Conservation (phyloP, 306 rosid species). For the Cicer pinnatifidum region DNA sequence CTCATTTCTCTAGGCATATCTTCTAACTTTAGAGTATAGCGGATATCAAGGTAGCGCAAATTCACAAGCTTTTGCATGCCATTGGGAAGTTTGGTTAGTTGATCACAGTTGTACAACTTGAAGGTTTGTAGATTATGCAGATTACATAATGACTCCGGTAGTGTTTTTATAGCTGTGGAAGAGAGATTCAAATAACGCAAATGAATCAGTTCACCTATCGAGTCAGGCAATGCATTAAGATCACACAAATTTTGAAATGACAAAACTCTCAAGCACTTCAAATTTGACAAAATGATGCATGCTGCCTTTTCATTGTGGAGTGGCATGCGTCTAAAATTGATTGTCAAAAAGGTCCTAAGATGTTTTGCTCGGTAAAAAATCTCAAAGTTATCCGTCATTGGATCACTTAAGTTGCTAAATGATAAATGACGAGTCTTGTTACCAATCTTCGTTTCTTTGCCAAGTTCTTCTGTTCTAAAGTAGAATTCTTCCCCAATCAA, state of each 20-base stretch:
- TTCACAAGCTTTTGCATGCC: conserved; percentile 10
- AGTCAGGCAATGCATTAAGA: background rate
- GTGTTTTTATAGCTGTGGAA: background rate
- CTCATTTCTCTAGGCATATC: no score
- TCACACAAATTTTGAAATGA: background rate
- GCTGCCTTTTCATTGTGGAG: background rate
- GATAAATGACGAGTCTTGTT: conserved; percentile 23
- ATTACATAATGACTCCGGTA: background rate
- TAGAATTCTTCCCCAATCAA: background rate
- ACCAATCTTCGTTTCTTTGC: background rate
- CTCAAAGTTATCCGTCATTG: background rate
- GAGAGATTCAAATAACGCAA: conserved; percentile 10
- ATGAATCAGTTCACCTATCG: background rate
- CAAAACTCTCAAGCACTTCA: conserved; percentile 1
- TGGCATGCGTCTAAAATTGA: background rate
- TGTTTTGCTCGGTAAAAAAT: background rate
- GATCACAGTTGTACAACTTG: accelerated
- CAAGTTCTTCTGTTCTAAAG: background rate
- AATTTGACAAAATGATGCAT: background rate
- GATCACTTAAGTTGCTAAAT: background rate
- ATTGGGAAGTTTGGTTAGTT: background rate
- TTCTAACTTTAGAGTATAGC: no score
- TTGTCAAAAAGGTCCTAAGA: background rate
- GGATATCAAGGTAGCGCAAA: background rate
- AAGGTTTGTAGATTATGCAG: background rate